phyloP scores from a whole-genome alignment of 2,329 filamentous ascomycete genomes.

The Rutstroemia sp. region DNA sequence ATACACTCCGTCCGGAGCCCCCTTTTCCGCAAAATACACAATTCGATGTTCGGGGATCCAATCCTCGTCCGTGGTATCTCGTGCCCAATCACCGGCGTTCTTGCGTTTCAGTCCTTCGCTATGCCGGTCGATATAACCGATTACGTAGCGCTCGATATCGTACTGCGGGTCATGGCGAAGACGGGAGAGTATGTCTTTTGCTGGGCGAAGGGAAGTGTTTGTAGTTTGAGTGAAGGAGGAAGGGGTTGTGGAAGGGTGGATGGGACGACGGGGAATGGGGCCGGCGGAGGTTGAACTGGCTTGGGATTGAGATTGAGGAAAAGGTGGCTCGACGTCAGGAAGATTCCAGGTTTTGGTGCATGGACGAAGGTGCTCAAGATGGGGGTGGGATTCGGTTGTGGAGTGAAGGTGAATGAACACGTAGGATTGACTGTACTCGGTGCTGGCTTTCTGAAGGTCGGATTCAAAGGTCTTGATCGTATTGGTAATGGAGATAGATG shows the following conservation, averaged over 20 bases:
- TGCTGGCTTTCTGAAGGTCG: too few relatives aligned
- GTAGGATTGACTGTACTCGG: too few relatives aligned
- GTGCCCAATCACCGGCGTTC: slow-evolving; percentile 12
- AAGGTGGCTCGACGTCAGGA: neutral
- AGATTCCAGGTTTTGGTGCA: neutral
- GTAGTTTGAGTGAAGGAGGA: too few relatives aligned
- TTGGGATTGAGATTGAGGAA: neutral
- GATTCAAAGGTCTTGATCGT: neutral
- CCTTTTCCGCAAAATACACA: slow-evolving; percentile 49
- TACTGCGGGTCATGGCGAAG: slow-evolving; percentile 15
- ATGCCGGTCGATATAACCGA: slow-evolving; percentile 21
- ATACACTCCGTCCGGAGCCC: slow-evolving; percentile 43
- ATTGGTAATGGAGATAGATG: neutral
- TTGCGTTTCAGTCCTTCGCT: slow-evolving; percentile 12
- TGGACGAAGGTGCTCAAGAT: neutral
- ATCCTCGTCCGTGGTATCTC: slow-evolving; percentile 45
- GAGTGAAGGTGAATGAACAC: neutral
- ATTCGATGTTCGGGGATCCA: slow-evolving; percentile 61
- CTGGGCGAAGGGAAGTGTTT: neutral
- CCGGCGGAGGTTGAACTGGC: neutral
- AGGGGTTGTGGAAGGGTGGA: too few relatives aligned
- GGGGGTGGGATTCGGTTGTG: neutral
- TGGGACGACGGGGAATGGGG: too few relatives aligned
- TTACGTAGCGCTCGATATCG: slow-evolving; percentile 19
- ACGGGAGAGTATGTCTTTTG: slow-evolving; percentile 16